Evolutionary conservation across 2,329 filamentous ascomycete species (phyloP).

Genomic region (Akanthomyces uredinophilus): DNA sequence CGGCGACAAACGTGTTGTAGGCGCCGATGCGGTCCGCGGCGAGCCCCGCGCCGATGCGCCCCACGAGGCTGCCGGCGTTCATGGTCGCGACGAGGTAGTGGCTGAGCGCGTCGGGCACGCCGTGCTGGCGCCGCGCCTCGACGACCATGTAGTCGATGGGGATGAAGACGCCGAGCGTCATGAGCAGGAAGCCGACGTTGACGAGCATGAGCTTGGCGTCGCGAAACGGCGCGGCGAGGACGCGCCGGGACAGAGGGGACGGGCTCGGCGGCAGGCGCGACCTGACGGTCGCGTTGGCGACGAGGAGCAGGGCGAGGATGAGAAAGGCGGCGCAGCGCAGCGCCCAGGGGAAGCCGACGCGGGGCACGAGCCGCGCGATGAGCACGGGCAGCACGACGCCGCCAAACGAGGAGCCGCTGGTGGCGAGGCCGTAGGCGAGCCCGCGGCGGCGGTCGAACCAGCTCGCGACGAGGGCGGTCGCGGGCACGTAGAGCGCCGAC

Average conservation of each 20-base stretch:
- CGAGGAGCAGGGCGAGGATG: conserved; percentile 26
- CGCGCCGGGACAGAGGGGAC: conserved; percentile 1
- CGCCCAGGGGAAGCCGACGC: conserved; percentile 28
- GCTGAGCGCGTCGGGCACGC: conserved; percentile 25
- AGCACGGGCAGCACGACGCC: conserved; percentile 32
- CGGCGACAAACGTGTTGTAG: conserved; percentile 40
- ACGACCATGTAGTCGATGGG: conserved; percentile 33
- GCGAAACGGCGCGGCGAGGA: conserved; percentile 25
- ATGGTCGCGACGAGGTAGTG: conserved; percentile 35
- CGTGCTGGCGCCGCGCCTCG: conserved; percentile 25
- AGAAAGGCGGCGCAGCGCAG: conserved; percentile 30
- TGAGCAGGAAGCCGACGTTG: conserved; percentile 28
- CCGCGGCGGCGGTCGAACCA: conserved; percentile 24
- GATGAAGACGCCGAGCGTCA: conserved; percentile 32
- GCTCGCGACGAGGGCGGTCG: conserved; percentile 11
- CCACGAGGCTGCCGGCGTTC: conserved; percentile 35
- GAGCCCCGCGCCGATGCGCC: conserved; percentile 29
- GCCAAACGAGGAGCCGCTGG: conserved; percentile 26
- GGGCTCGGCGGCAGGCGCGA: conserved; percentile 18
- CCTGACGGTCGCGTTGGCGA: conserved; percentile 26
- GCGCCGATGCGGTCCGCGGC: conserved; percentile 32
- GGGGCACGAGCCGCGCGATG: conserved; percentile 25
- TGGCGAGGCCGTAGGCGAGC: conserved; percentile 24
- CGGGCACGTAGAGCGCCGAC: conserved; percentile 15
- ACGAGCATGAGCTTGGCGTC: conserved; percentile 30